Percentiles rank a stretch among this genome's conserved stretches.
Conservation (phyloP, 371 early-diverging fungal species). For the Apophysomyces variabilis region DNA sequence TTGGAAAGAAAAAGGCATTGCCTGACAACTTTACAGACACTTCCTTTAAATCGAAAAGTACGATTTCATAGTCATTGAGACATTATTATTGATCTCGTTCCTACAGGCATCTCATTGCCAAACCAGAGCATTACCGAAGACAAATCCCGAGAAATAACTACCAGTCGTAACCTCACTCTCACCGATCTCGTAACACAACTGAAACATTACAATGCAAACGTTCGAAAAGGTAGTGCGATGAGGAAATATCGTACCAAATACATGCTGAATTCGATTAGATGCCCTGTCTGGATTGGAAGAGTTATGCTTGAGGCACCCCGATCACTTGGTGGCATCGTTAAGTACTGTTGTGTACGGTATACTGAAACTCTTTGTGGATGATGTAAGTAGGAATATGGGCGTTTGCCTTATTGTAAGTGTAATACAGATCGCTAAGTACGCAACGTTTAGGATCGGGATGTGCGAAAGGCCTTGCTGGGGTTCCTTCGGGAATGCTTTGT, state of each 20-base stretch:
- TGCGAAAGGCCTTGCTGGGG: slow-evolving; percentile 45
- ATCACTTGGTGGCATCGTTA: slow-evolving; percentile 60
- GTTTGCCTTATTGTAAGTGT: too few relatives aligned
- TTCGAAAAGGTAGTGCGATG: slow-evolving; percentile 64
- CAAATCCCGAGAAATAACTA: slow-evolving; percentile 72
- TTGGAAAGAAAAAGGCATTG: slow-evolving; percentile 86
- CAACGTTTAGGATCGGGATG: slow-evolving; percentile 46
- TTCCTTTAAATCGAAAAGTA: slow-evolving; percentile 85
- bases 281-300: slow-evolving; percentile 75
- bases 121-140: slow-evolving; percentile 78
- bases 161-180: slow-evolving; percentile 74
- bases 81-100: slow-evolving; percentile 3
- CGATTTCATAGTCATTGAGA: background rate
- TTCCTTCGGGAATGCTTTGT: slow-evolving; percentile 40
- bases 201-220: slow-evolving; percentile 78
- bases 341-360: slow-evolving; percentile 68
- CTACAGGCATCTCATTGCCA: slow-evolving; percentile 73
- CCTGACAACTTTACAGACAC: slow-evolving; percentile 83
- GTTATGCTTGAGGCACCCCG: slow-evolving; percentile 61
- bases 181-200: slow-evolving; percentile 74
- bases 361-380: slow-evolving; percentile 65
- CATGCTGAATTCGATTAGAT: slow-evolving; percentile 43
- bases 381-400: slow-evolving; percentile 41
- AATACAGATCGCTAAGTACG: too few relatives aligned
- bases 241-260: background rate